phyloP scores from a whole-genome alignment of 169 alveolate genomes.

The Babesia sp. region DNA sequence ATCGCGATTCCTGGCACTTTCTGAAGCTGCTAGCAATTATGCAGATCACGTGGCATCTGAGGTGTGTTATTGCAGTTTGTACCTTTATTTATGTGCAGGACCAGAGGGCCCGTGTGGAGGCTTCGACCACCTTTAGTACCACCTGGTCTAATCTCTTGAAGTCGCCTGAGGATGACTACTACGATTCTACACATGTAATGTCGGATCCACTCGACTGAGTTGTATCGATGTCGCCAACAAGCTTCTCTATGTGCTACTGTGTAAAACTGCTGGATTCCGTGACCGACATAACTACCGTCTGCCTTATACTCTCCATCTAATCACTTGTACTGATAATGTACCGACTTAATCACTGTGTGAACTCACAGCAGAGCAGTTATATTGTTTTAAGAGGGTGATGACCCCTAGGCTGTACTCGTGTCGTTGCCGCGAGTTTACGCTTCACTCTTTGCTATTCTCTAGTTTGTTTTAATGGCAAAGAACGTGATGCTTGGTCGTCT shows the following conservation, averaged over 20 bases:
- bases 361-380: too few species aligned
- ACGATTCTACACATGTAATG: neutral
- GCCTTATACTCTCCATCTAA: too few species aligned
- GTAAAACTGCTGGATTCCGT: neutral
- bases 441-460: too few species aligned
- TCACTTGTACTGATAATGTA: too few species aligned
- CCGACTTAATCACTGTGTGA: too few species aligned
- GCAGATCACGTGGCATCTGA: slow-evolving; percentile 33
- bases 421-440: too few species aligned
- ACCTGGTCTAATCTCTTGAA: slow-evolving; percentile 28
- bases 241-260: neutral
- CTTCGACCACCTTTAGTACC: neutral
- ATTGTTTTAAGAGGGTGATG: too few species aligned
- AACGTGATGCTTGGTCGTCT: slow-evolving; percentile 34
- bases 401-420: too few species aligned
- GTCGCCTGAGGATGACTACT: neutral
- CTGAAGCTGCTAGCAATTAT: slow-evolving; percentile 52
- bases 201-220: slow-evolving; percentile 17
- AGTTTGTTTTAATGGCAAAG: too few species aligned
- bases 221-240: neutral
- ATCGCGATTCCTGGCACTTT: slow-evolving; percentile 33
- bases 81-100: neutral
- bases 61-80: slow-evolving; percentile 12
- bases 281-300: too few species aligned
- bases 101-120: slow-evolving; percentile 19